phyloP scores from a whole-genome alignment of 352 stramenopile species.

The Pythium apleroticum region DNA sequence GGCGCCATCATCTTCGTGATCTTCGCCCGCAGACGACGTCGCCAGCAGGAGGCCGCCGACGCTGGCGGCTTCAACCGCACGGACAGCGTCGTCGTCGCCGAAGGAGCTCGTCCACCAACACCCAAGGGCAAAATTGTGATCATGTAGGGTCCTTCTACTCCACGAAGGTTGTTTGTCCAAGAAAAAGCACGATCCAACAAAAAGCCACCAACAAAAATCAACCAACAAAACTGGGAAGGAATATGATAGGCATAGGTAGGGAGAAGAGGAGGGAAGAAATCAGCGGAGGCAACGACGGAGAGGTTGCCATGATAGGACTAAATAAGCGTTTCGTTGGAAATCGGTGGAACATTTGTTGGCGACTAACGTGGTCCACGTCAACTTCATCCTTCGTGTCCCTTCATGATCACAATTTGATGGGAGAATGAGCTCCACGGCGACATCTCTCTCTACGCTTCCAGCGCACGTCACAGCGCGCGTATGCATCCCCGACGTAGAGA shows the following conservation, averaged over 20 bases:
- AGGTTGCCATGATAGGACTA: neutral
- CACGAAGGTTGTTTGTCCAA: neutral
- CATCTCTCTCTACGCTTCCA: neutral
- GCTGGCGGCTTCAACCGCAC: constrained; percentile 46
- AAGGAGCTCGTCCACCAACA: constrained; percentile 44
- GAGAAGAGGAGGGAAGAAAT: neutral
- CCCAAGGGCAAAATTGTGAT: constrained; percentile 78
- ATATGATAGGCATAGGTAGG: neutral
- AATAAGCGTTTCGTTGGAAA: neutral
- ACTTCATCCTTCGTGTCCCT: constrained; percentile 3
- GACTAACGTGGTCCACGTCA: constrained; percentile 2
- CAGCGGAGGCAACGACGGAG: neutral
- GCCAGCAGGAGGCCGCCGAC: constrained; percentile 53
- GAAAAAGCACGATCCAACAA: neutral
- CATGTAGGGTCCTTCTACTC: constrained; percentile 44
- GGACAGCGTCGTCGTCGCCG: constrained; percentile 36
- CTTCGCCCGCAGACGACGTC: constrained; percentile 71
- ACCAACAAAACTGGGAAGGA: neutral
- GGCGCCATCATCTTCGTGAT: constrained; percentile 70
- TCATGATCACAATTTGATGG: neutral
- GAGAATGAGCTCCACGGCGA: neutral
- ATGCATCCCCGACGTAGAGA: constrained; percentile 6
- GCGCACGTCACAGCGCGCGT: constrained; percentile 9
- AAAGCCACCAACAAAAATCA: neutral
- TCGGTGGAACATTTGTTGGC: neutral